Evolutionary conservation across 2,329 filamentous ascomycete genomes (phyloP), one percentile per base, ranked within the genome.

Genomic region (Anthostomella pinea): DNA sequence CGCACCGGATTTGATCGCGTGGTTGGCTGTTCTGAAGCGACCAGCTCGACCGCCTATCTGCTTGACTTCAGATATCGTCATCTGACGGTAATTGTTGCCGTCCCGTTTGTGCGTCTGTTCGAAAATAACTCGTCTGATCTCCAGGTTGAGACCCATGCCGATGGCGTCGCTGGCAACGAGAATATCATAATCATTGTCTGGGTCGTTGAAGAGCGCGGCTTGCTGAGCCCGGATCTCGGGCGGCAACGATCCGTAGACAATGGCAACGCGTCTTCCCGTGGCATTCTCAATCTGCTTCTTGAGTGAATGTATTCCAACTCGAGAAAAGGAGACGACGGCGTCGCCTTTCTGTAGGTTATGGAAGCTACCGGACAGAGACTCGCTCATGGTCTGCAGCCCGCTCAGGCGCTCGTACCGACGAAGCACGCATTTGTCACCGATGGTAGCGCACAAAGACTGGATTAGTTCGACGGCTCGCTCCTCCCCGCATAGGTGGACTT

Each of bases 101-200:
- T 89, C 76, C 48, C 75, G 83, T 60, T 96, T 98, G 41, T 72
- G 67, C 2, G 82, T 74, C 1, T 83, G 73, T 54, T 95, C 87
- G 48, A 98, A 93, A 35, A 98, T 78, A 43, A 98, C 77, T 17
- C 94, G 85, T 58, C 89, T 93, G 59, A 96, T 88, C 63, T 81
- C 89, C 60, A 98, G 66, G 56, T 98, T 98, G 15, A 98, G 69
- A 1, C 94, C 93, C 91, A 98, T 97, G 23, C 93, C 93, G 45
- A 98, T 91, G 30, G 93, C 93, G 64, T 96, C 89, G 52, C 88
- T 96, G 7, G 94, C 93, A 17, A 93, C 90, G 5, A 98, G 71
- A 51, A 82, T 94, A 59, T 98, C 93, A 58, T 96, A 98, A 41
- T 96, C 90, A 58, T 94, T 98, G 57, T 95, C 65, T 0, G 89